Base-by-base conservation (phyloP, 352 stramenopile genomes). In the Pythium pyrilobum region DNA sequence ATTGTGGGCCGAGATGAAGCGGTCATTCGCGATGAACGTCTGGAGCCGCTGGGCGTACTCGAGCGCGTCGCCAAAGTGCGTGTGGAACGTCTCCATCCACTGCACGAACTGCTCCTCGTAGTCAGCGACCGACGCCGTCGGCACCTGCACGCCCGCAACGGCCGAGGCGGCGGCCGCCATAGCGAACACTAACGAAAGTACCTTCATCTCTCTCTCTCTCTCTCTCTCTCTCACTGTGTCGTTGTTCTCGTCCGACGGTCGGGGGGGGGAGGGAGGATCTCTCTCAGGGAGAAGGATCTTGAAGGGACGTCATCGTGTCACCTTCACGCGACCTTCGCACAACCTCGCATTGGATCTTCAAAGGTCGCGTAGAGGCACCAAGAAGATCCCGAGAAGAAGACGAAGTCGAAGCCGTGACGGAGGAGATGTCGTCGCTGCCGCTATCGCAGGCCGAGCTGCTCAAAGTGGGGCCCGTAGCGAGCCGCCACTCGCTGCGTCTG, bases 1-100 rank as follows among this genome's bases (percentile, higher is more conserved):
- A 54, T 96, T 97, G 63, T 92, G 75, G 69, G 92, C 89, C 20
- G 64, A 5, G 40, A 91, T 87, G 64, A 95, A 98, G 52, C 95
- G 69, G 57, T 96, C 81, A 59, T 92, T 92, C 29, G 63, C 62
- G 41, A 92, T 90, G 64, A 85, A 92, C 50, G 78, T 89, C 64
- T 90, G 72, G 44, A 92, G 49, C 5, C 79, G 75, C 5, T 61
- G 75, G 9, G 74, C 77, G 37, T 83, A 92, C 51, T 92, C 79
- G 15, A 92, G 67, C 50, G 81, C 74, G 48, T 57, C 18, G 49
- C 53, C 56, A 92, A 81, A 60, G 36, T 87, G 27, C 15, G 55
- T 37, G 62, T 92, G 75, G 11, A 48, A 20, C 18, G 49, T n/a
- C n/a, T n/a, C 33, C 75, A 89, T 77, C 79, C 79, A 92, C 46